These are phyloP conservation scores for Fusarium succisae DNA, from an alignment of 2,329 filamentous ascomycete genomes.

Conservation along the genomic window DNA sequence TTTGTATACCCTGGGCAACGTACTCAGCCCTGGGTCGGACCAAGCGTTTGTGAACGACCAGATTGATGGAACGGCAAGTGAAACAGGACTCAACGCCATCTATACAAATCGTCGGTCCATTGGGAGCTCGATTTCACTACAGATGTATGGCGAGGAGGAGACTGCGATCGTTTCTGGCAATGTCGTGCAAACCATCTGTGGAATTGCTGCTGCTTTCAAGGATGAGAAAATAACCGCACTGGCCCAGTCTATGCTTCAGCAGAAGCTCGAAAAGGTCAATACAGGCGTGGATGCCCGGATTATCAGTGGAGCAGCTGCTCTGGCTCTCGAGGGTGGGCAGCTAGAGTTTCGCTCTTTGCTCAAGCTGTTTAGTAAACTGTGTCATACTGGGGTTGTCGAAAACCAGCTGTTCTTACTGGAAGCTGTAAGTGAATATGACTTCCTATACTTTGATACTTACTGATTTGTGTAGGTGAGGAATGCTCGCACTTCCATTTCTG, in stretches of 20 bases:
- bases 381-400: constrained; percentile 76
- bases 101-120: constrained; percentile 67
- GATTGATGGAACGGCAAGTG: constrained; percentile 54
- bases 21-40: constrained; percentile 78
- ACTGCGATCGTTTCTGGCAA: constrained; percentile 80
- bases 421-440: constrained; percentile 65
- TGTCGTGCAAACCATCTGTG: constrained; percentile 93
- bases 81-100: constrained; percentile 52
- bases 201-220: constrained; percentile 81
- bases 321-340: constrained; percentile 80
- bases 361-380: constrained; percentile 81
- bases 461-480: constrained; percentile 68
- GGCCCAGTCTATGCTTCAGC: constrained; percentile 94
- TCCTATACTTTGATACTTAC: background rate
- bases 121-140: constrained; percentile 83
- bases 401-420: constrained; percentile 73
- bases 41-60: constrained; percentile 63
- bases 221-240: constrained; percentile 94
- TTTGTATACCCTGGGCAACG: constrained; percentile 94
- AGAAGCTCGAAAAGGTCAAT: constrained; percentile 90
- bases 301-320: constrained; percentile 79
- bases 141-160: constrained; percentile 80
- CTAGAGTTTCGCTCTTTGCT: constrained; percentile 87
- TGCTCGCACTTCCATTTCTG: constrained; percentile 82
- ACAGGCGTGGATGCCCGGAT: constrained; percentile 84